These are phyloP conservation scores for Entelexis sorbosivorans DNA, from an alignment of 1,139 yeast species.

Conservation along the genomic window DNA sequence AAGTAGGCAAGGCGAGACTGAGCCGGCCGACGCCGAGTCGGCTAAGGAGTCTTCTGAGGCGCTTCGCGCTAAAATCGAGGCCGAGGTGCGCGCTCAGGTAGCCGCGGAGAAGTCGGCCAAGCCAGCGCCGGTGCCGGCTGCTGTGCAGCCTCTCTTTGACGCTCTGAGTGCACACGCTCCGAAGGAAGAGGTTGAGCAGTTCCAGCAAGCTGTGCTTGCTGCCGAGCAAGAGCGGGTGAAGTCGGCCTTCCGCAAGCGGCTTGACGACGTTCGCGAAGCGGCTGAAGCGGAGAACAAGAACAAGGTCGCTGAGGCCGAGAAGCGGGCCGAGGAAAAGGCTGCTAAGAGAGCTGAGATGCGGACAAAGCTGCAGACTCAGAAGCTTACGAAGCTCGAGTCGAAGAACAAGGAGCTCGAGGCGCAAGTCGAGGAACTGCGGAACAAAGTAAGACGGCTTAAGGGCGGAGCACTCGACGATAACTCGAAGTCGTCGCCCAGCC, in stretches of 20 bases:
- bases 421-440: constrained; percentile 12
- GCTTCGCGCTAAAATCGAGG: constrained; percentile 1
- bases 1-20: neutral
- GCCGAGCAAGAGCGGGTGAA: constrained; percentile 13
- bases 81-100: constrained; percentile 2
- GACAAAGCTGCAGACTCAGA: constrained; percentile 31
- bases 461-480: constrained; percentile 15
- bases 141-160: neutral
- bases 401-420: constrained; percentile 27
- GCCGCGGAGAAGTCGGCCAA: neutral
- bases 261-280: constrained; percentile 8
- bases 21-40: neutral
- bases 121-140: neutral
- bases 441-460: constrained; percentile 19
- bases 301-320: constrained; percentile 8
- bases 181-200: neutral
- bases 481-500: neutral
- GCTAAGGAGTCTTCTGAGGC: neutral
- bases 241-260: constrained; percentile 16
- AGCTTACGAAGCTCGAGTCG: constrained; percentile 30
- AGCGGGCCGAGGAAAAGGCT: constrained; percentile 17
- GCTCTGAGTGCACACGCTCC: neutral
- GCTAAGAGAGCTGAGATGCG: constrained; percentile 23
- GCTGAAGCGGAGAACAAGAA: constrained; percentile 15
- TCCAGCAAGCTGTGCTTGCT: constrained; percentile 9